A percentile compares a stretch with the other conserved stretches of the same genome.
Conservation (phyloP, 2,329 filamentous ascomycete species). For the Paracamarosporium sp. region DNA sequence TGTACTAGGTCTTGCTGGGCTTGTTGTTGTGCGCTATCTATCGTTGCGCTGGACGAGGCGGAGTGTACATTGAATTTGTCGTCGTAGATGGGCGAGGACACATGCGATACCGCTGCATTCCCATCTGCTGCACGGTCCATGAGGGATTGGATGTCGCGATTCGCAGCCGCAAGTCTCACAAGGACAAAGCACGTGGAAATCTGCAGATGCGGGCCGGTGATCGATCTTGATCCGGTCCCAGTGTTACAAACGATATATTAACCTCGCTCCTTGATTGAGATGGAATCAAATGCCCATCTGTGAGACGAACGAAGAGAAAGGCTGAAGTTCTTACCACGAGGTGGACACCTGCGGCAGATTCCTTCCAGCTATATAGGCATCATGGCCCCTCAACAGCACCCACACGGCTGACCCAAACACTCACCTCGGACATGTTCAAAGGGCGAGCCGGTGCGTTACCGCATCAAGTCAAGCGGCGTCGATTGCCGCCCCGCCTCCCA, state of each 20-base stretch:
- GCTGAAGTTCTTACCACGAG: background rate
- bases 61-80: conserved; percentile 20
- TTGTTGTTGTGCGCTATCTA: background rate
- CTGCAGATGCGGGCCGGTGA: background rate
- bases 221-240: background rate
- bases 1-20: background rate
- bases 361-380: background rate
- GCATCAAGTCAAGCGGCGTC: background rate
- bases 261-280: background rate
- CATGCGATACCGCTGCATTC: background rate
- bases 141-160: no score
- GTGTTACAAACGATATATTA: background rate
- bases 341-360: background rate
- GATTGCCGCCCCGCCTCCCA: background rate
- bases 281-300: no score
- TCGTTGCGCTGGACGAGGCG: background rate
- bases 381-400: background rate
- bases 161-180: background rate
- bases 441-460: conserved; percentile 6
- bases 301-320: background rate
- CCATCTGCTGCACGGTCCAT: conserved; percentile 12
- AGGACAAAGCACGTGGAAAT: background rate
- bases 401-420: background rate
- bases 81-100: conserved; percentile 14
- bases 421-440: conserved; percentile 1